These are phyloP conservation scores for Cryptosporidium parvum DNA, from an alignment of 169 alveolate genomes.

Conservation along the genomic window DNA sequence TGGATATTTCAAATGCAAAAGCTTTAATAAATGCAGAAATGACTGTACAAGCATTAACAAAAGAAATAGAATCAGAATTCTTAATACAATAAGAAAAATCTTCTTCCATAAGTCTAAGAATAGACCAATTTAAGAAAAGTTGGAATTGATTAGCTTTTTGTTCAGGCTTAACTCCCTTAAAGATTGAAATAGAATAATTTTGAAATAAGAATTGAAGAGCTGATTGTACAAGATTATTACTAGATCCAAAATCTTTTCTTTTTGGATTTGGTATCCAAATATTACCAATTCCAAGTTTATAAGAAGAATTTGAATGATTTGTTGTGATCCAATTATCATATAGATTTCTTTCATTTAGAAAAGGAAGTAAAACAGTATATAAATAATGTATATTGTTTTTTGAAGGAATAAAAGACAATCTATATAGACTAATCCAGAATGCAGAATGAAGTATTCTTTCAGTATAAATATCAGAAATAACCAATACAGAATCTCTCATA, in stretches of 20 bases:
- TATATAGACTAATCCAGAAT: slow-evolving; percentile 86
- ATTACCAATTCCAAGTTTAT: slow-evolving; percentile 73
- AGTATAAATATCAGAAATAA: slow-evolving; percentile 81
- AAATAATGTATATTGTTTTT: slow-evolving; percentile 83
- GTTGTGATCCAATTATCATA: slow-evolving; percentile 82
- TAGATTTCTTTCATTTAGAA: slow-evolving; percentile 82
- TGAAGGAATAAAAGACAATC: slow-evolving; percentile 84
- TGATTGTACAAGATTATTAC: slow-evolving; percentile 79
- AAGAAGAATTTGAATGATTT: slow-evolving; percentile 71
- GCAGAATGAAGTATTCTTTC: slow-evolving; percentile 84
- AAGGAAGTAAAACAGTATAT: slow-evolving; percentile 86
- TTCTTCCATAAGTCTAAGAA: slow-evolving; percentile 40
- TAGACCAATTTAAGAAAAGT: slow-evolving; percentile 70
- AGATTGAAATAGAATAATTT: slow-evolving; percentile 73
- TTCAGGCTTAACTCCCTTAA: slow-evolving; percentile 74
- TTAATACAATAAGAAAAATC: slow-evolving; percentile 12
- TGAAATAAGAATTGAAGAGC: slow-evolving; percentile 75
- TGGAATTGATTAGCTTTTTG: slow-evolving; percentile 76
- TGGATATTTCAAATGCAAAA: slow-evolving; percentile 34
- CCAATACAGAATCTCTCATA: slow-evolving; percentile 82
- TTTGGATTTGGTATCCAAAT: slow-evolving; percentile 79
- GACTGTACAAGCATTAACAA: slow-evolving; percentile 28
- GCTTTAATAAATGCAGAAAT: slow-evolving; percentile 30
- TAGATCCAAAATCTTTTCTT: slow-evolving; percentile 81
- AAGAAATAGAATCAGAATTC: slow-evolving; percentile 12